Conservation (phyloP, 306 rosid species). For the Fragaria ananassa region DNA sequence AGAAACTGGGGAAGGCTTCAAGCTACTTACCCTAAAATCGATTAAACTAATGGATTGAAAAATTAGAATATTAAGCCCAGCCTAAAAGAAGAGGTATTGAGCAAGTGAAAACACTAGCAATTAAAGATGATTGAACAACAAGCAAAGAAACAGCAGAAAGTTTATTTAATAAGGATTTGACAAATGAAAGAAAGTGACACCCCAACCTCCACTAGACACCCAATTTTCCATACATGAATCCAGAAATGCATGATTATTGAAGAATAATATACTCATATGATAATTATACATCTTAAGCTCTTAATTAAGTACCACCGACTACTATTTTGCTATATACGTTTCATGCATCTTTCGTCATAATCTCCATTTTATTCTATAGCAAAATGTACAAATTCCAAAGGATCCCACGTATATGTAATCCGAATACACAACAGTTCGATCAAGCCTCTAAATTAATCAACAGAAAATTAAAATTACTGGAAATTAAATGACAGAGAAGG, state of each 20-base stretch:
- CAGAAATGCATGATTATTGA: conserved; percentile 4
- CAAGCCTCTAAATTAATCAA: conserved; percentile 1
- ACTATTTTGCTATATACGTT: conserved; percentile 39
- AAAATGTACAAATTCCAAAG: conserved; percentile 37
- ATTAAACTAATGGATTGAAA: neutral
- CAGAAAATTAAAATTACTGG: neutral
- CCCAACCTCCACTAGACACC: conserved; percentile 24
- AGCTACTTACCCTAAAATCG: no score
- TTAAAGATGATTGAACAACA: conserved; percentile 7
- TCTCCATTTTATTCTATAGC: conserved; percentile 41
- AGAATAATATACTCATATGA: neutral
- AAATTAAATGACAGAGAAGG: neutral
- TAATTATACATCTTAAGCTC: conserved; percentile 5
- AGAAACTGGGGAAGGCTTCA: no score
- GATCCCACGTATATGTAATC: conserved; percentile 12
- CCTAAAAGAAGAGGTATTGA: neutral
- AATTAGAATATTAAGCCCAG: neutral
- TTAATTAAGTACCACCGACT: conserved; percentile 7
- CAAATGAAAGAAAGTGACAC: conserved; percentile 36
- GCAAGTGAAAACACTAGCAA: neutral
- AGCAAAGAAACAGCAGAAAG: neutral
- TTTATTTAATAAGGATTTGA: neutral
- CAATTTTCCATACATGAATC: conserved; percentile 14
- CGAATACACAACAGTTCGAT: conserved; percentile 8
- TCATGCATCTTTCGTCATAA: neutral